Percentiles rank a stretch among this genome's conserved stretches.
Evolutionary conservation across 805 yeast genomes (phyloP).

Genomic region (Cyberlindnera meyerae): DNA sequence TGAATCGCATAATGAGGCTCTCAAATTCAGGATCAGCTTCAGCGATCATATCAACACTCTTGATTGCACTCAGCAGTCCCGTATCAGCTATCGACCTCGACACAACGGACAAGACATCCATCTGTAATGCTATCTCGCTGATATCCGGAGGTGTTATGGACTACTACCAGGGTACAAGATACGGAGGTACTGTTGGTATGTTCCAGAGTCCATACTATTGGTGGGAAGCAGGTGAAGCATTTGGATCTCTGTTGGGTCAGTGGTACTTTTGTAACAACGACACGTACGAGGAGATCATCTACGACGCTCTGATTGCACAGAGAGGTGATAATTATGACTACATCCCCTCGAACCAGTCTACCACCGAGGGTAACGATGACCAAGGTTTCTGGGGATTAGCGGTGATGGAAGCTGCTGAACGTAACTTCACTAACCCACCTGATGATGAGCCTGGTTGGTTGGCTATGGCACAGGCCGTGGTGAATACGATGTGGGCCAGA

Average conservation of each 20-base stretch:
- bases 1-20: no score
- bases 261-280: constrained; percentile 68
- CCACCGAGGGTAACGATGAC: constrained; percentile 72
- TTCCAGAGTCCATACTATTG: constrained; percentile 74
- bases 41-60: not conserved
- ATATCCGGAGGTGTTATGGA: constrained; percentile 61
- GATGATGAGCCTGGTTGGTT: constrained; percentile 50
- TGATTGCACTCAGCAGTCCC: constrained; percentile 1
- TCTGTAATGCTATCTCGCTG: constrained; percentile 52
- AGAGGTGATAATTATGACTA: constrained; percentile 48
- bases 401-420: constrained; percentile 59
- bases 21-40: no score
- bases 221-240: constrained; percentile 94
- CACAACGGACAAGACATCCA: constrained; percentile 36
- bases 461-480: constrained; percentile 54
- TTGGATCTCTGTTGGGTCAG: constrained; percentile 62
- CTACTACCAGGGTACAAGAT: constrained; percentile 57
- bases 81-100: constrained; percentile 35
- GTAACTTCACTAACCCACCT: constrained; percentile 51
- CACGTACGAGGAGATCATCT: constrained; percentile 54
- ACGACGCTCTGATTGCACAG: constrained; percentile 48
- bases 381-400: constrained; percentile 73
- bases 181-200: constrained; percentile 72
- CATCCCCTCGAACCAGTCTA: constrained; percentile 58
- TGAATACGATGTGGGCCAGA: constrained; percentile 56